Conservation (phyloP, 2,329 filamentous ascomycete species). For the Aureobasidium namibiae region DNA sequence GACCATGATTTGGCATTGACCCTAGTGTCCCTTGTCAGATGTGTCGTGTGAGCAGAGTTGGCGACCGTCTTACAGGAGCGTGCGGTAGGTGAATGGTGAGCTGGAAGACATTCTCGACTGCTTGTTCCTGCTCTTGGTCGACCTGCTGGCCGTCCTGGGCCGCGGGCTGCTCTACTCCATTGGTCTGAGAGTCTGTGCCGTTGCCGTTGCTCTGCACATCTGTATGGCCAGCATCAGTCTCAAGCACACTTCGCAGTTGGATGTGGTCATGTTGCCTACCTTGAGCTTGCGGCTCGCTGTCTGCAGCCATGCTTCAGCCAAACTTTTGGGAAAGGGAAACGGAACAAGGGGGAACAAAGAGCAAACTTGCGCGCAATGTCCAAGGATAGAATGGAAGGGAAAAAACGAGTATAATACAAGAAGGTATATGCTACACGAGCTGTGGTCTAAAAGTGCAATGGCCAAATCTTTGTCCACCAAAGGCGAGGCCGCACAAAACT, state of each 20-base stretch:
- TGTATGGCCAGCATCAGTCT: background rate
- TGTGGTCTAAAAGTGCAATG: constrained; percentile 7
- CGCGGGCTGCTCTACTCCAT: constrained; percentile 1
- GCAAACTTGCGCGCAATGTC: background rate
- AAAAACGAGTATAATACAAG: constrained; percentile 13
- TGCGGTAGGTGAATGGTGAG: constrained; percentile 77
- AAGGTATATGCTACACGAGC: constrained; percentile 3
- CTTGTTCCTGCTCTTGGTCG: constrained; percentile 7
- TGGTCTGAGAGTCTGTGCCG: background rate
- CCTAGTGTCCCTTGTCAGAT: background rate
- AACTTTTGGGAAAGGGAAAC: background rate
- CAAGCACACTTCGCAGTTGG: background rate
- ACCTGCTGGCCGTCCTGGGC: background rate
- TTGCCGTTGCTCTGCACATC: constrained; percentile 11
- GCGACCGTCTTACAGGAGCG: constrained; percentile 60
- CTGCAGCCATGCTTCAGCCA: constrained; percentile 12
- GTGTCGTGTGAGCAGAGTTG: constrained; percentile 53
- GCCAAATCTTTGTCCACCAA: background rate
- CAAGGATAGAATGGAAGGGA: constrained; percentile 1
- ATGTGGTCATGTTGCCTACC: background rate
- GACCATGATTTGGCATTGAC: constrained; percentile 15
- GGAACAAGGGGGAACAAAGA: background rate
- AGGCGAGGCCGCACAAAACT: constrained; percentile 4
- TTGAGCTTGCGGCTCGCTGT: constrained; percentile 11
- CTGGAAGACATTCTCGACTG: constrained; percentile 46